Evolutionary conservation across 2,329 filamentous ascomycete genomes (phyloP).

Genomic region (Coleophoma eucalyptorum): DNA sequence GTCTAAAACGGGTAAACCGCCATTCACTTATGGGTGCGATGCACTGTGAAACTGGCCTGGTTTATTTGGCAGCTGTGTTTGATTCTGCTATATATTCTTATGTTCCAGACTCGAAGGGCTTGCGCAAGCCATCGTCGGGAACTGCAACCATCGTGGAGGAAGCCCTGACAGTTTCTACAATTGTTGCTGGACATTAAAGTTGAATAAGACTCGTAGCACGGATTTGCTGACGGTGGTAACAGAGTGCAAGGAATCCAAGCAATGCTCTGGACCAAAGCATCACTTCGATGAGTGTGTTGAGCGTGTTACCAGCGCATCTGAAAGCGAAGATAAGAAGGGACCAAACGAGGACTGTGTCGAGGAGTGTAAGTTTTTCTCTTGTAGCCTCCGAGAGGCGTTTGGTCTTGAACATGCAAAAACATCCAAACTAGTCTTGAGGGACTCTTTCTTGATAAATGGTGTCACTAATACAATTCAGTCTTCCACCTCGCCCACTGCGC

Average conservation of each 20-base stretch:
- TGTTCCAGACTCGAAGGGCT: no score
- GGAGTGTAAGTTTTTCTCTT: slow-evolving; percentile 71
- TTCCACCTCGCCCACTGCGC: slow-evolving; percentile 99
- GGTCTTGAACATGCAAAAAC: background rate
- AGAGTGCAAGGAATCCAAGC: slow-evolving; percentile 88
- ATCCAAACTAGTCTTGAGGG: background rate
- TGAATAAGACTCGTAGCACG: no score
- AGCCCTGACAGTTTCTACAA: no score
- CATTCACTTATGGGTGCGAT: no score
- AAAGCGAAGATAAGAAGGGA: slow-evolving; percentile 63
- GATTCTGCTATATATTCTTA: no score
- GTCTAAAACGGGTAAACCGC: no score
- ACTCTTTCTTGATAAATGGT: no score
- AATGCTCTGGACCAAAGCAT: slow-evolving; percentile 88
- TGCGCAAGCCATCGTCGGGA: no score
- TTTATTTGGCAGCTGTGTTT: no score
- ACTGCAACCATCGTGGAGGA: no score
- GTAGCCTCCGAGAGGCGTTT: background rate
- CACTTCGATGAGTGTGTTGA: slow-evolving; percentile 98
- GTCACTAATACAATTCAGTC: slow-evolving; percentile 51
- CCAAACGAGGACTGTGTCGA: slow-evolving; percentile 95
- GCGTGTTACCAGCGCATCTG: slow-evolving; percentile 68
- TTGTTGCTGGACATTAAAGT: no score
- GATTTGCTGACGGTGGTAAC: slow-evolving; percentile 11
- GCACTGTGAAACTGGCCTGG: no score